Base-by-base conservation (phyloP, 2,329 filamentous ascomycete genomes). In the Bertia moriformis region DNA sequence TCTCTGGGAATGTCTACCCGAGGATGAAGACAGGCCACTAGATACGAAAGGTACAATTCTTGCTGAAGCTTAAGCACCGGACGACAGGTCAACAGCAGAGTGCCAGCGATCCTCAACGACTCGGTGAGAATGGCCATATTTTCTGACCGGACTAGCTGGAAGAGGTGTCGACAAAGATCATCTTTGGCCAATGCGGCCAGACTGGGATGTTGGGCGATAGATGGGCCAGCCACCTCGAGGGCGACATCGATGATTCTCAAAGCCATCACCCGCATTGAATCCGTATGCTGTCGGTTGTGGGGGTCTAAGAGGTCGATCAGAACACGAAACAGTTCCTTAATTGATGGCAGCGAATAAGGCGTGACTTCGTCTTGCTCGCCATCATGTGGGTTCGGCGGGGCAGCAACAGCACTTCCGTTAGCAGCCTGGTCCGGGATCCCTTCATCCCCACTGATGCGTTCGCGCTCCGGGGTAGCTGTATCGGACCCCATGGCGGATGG, bases 261-360 rank as follows among this genome's bases (percentile, higher is more conserved):
- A 14, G 91, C 91, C 88, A 98, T 98, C 30, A 98, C 86, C 48
- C 89, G 77, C 81, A 96, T 91, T 1, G 85, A 81, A 53, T 98
- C 91, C 2, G 87, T 93, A 56, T 95, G 85, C 49, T 89, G 84
- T 39, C 77, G 79, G 57, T 96, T 89, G 51, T 94, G 84, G 1
- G 93, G 91, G 53, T 98, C 87, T 18, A 98, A 63, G 14, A 98
- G 78, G 55, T 93, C 89, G 35, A 96, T 89, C 18, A 98, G 65
- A 32, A 96, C 91, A 39, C 91, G 71, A 54, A 98, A 94, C 1
- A 98, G 71, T 55, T 98, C 93, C 46, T 88, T 71, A 47, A 98
- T 95, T 2, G 89, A 95, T 1, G 89, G 87, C 19, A 98, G 62
- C 13, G 88, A 93, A 57, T 98, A 98, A 0, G 93, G 89, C 45